phyloP scores from a whole-genome alignment of 116 monocot species.

The Dioscorea cayenensis region DNA sequence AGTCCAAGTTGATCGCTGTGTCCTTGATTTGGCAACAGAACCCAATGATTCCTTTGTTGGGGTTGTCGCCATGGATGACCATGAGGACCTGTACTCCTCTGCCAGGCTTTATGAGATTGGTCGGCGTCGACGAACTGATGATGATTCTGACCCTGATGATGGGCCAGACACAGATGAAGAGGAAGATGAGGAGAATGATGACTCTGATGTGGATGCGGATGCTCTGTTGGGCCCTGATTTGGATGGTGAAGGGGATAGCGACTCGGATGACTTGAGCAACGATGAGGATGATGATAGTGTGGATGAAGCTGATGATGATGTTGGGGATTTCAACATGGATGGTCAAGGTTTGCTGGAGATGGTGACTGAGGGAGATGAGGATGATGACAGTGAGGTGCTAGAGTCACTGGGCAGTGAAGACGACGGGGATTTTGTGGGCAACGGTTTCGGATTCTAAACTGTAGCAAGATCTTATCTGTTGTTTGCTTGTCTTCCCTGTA shows the following conservation, averaged over 20 bases:
- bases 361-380: constrained; percentile 54
- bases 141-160: constrained; percentile 97
- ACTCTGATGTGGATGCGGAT: constrained; percentile 57
- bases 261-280: constrained; percentile 35
- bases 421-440: constrained; percentile 37
- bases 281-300: constrained; percentile 55
- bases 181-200: constrained; percentile 64
- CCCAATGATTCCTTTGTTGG: constrained; percentile 75
- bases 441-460: constrained; percentile 21
- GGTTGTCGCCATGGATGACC: constrained; percentile 91
- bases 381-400: constrained; percentile 48
- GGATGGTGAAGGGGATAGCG: constrained; percentile 36
- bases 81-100: constrained; percentile 84
- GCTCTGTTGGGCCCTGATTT: constrained; percentile 35
- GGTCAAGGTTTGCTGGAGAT: constrained; percentile 61
- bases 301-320: constrained; percentile 37
- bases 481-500: not conserved
- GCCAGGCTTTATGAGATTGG: constrained; percentile 86
- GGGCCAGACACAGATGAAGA: constrained; percentile 70
- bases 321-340: constrained; percentile 36
- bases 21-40: constrained; percentile 80
- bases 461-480: not conserved
- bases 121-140: constrained; percentile 70
- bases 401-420: constrained; percentile 55
- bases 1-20: constrained; percentile 83